These are phyloP conservation scores for Strobilomyces confusus DNA, from an alignment of 768 basidiomycete genomes.

Conservation along the genomic window DNA sequence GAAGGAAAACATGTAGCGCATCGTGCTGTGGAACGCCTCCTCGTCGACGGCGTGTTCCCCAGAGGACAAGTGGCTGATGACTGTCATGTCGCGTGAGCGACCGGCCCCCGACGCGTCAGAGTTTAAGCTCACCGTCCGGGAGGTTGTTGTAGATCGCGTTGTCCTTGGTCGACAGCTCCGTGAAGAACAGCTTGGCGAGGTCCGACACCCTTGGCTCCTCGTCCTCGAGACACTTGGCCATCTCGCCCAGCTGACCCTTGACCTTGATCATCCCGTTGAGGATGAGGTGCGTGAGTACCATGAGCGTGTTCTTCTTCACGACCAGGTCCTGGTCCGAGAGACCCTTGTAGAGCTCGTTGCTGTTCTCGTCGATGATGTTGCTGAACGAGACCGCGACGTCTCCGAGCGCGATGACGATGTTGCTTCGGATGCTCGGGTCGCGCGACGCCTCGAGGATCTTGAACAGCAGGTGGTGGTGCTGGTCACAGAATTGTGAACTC, in stretches of 20 bases:
- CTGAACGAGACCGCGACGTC: conserved; percentile 98
- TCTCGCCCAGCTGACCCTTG: conserved; percentile 97
- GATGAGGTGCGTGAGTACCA: conserved; percentile 96
- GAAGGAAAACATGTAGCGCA: conserved; percentile 93
- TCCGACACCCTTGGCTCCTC: conserved; percentile 82
- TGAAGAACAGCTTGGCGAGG: conserved; percentile 97
- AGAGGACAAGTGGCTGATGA: conserved; percentile 91
- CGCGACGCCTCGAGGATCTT: conserved; percentile 89
- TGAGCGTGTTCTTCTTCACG: conserved; percentile 99
- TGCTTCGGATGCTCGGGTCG: conserved; percentile 87
- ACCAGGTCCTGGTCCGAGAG: conserved; percentile 80
- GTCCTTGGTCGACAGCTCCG: conserved; percentile 92
- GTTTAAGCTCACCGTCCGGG: conserved; percentile 69
- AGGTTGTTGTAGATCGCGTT: conserved; percentile 99
- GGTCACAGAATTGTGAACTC: conserved; percentile 90
- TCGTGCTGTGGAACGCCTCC: conserved; percentile 85
- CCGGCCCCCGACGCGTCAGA: not conserved
- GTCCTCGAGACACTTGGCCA: conserved; percentile 99
- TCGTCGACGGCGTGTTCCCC: conserved; percentile 93
- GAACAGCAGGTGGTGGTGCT: conserved; percentile 84
- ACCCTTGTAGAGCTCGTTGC: conserved; percentile 91
- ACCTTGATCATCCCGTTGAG: conserved; percentile 99
- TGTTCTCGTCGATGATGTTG: conserved; percentile 95
- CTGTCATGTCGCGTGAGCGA: conserved; percentile 34
- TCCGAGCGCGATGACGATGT: conserved; percentile 96